These are phyloP conservation scores for Hirschfeldia incana DNA, from an alignment of 345 rosid species.

Conservation along the genomic window DNA sequence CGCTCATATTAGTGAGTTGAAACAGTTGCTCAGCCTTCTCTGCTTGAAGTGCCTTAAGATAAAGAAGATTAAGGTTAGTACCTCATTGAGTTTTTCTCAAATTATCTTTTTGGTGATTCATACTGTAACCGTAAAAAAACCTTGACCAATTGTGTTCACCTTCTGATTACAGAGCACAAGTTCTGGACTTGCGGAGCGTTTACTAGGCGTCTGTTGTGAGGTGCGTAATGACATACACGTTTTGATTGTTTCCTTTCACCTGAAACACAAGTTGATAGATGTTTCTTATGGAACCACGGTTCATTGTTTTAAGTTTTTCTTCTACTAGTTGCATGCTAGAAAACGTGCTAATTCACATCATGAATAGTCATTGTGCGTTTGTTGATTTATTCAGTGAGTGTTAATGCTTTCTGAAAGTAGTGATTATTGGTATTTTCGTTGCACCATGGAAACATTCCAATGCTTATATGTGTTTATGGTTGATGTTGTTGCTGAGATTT, in stretches of 20 bases:
- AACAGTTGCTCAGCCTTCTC: conserved; percentile 67
- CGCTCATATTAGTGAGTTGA: conserved; percentile 71
- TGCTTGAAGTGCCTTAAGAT: conserved; percentile 88
- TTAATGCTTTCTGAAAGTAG: conserved; percentile 11
- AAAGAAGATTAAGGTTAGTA: conserved; percentile 69
- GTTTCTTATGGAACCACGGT: too few species aligned
- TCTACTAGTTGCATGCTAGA: conserved; percentile 21
- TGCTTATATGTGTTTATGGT: conserved; percentile 11
- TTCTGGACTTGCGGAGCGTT: conserved; percentile 65
- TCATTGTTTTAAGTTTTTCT: not conserved
- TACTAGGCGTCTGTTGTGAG: conserved; percentile 79
- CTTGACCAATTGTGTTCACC: conserved; percentile 25
- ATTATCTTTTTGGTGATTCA: conserved; percentile 2
- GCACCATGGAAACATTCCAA: conserved; percentile 9
- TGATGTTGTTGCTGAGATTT: conserved; percentile 7
- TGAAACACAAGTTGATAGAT: too few species aligned
- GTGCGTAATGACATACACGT: conserved; percentile 45
- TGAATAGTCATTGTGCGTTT: conserved; percentile 1
- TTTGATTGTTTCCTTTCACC: conserved; percentile 18
- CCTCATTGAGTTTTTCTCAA: conserved; percentile 2
- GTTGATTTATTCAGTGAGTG: conserved; percentile 9
- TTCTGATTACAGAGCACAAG: conserved; percentile 54
- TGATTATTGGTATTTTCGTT: not conserved
- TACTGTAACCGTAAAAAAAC: not conserved
- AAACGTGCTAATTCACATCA: not conserved